Percentiles rank a stretch among this genome's conserved stretches.
These are phyloP conservation scores for Annulohypoxylon bovei DNA, from an alignment of 495 filamentous ascomycete species.

Conservation along the genomic window DNA sequence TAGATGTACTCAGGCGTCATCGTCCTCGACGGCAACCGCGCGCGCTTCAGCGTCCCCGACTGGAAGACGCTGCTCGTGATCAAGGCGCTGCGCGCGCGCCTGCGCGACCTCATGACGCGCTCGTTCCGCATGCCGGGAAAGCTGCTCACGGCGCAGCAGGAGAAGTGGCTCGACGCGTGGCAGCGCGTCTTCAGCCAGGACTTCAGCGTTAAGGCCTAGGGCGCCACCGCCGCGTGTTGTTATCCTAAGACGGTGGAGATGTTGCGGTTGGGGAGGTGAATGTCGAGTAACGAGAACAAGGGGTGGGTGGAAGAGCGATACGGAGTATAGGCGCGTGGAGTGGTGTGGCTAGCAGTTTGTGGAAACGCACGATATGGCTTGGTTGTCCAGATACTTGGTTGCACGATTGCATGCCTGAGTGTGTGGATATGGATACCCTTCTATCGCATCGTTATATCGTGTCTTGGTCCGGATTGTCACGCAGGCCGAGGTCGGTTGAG, in stretches of 20 bases:
- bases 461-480: not conserved
- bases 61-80: constrained; percentile 91
- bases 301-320: not conserved
- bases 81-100: constrained; percentile 74
- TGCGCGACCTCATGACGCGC: constrained; percentile 75
- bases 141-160: constrained; percentile 71
- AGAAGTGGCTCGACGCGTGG: constrained; percentile 79
- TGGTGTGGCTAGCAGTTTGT: not conserved
- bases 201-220: constrained; percentile 29
- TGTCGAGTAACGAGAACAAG: too few species aligned
- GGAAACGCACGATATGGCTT: not conserved
- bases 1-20: constrained; percentile 86
- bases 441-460: not conserved
- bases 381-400: not conserved
- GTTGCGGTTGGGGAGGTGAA: not conserved
- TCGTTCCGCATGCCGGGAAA: constrained; percentile 79
- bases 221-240: not conserved
- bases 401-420: not conserved
- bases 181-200: constrained; percentile 59
- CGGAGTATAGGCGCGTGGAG: not conserved
- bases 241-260: not conserved
- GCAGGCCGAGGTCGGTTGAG: not conserved
- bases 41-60: constrained; percentile 86
- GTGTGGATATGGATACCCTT: not conserved
- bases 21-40: constrained; percentile 82